phyloP scores from a whole-genome alignment of 179 eudicot genomes.

The Silene noctiflora region DNA sequence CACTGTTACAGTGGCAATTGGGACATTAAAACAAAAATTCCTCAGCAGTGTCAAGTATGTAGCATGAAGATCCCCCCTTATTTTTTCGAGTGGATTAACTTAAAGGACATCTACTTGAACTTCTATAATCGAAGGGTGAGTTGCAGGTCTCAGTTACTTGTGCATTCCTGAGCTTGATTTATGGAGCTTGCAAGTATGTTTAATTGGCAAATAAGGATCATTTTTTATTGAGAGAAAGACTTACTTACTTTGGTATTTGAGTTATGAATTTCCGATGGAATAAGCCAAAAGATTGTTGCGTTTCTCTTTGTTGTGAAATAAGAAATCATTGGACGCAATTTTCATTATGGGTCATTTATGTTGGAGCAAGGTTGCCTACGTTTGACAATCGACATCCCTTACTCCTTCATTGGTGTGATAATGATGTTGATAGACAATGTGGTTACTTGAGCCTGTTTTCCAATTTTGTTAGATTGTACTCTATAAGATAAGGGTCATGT shows the following conservation, averaged over 20 bases:
- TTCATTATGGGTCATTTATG: not conserved
- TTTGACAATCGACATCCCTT: not conserved
- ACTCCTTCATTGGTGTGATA: not conserved
- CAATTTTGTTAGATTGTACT: not conserved
- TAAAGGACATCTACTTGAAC: slow-evolving; percentile 83
- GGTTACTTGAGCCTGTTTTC: not conserved
- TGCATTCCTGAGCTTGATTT: not conserved
- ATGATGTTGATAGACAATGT: not conserved
- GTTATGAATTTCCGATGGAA: not conserved
- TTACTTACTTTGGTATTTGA: not conserved
- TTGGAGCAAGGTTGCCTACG: not conserved
- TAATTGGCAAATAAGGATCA: too few relatives aligned
- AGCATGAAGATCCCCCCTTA: slow-evolving; percentile 73
- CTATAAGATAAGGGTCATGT: not conserved
- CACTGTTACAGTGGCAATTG: slow-evolving; percentile 75
- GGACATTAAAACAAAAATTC: slow-evolving; percentile 96
- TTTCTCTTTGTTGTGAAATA: not conserved
- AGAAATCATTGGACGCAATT: not conserved
- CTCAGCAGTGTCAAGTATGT: slow-evolving; percentile 84
- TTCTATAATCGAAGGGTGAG: slow-evolving; percentile 80
- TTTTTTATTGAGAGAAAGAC: not conserved
- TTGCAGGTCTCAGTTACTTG: slow-evolving; percentile 3
- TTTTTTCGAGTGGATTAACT: slow-evolving; percentile 94
- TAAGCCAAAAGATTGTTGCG: not conserved
- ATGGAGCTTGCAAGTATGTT: too few relatives aligned